These are phyloP conservation scores for Dothideomycetes sp. DNA, from an alignment of 2,329 filamentous ascomycete species.

Conservation along the genomic window DNA sequence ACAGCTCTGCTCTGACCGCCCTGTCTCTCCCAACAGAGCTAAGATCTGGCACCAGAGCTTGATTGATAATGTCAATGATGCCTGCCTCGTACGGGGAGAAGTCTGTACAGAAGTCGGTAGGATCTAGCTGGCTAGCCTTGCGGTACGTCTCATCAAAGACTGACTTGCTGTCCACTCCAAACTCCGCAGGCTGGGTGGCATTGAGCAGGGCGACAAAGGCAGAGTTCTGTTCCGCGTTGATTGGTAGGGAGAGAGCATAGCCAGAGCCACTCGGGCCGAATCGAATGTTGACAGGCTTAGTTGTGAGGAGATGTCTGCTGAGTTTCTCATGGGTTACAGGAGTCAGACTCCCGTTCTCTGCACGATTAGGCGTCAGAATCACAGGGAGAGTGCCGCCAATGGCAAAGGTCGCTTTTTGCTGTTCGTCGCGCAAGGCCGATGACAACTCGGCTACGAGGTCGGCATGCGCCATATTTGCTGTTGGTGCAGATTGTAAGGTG, in stretches of 20 bases:
- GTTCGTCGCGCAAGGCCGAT: neutral
- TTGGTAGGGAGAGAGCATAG: conserved; percentile 2
- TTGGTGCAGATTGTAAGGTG: no score
- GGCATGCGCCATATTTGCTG: neutral
- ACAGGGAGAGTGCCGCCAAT: conserved; percentile 3
- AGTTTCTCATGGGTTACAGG: neutral
- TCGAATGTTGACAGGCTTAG: conserved; percentile 5
- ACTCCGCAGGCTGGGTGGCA: conserved; percentile 33
- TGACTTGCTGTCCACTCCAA: conserved; percentile 34
- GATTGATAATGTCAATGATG: conserved; percentile 40
- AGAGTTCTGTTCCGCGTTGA: neutral
- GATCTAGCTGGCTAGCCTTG: conserved; percentile 43
- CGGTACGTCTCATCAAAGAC: conserved; percentile 43
- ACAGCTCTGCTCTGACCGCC: conserved; percentile 41
- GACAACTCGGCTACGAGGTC: neutral
- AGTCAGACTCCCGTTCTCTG: neutral
- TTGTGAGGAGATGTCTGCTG: neutral
- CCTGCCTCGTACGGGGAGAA: conserved; percentile 43
- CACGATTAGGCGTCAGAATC: neutral
- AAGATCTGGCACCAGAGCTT: conserved; percentile 34
- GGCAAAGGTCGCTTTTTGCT: conserved; percentile 1
- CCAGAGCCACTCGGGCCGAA: conserved; percentile 1
- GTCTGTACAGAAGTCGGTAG: conserved; percentile 32
- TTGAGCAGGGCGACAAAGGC: conserved; percentile 8
- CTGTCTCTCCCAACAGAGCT: conserved; percentile 8